A percentile compares a stretch with the other conserved stretches of the same genome.
Conservation (phyloP, 352 stramenopile species). For the Globisporangium uncinulatum region DNA sequence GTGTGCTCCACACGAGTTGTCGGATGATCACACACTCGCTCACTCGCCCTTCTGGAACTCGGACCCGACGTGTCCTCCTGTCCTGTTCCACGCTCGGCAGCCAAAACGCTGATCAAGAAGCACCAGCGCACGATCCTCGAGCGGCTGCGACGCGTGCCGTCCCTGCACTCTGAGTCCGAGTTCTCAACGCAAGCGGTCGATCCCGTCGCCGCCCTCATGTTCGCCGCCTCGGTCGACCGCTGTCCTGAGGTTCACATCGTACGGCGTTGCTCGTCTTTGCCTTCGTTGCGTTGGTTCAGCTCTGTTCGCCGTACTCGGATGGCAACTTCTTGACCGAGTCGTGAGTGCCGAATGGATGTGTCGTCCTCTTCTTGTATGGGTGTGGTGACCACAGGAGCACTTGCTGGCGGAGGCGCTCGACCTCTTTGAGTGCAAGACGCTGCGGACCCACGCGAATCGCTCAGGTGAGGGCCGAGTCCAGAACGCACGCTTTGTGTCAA, state of each 20-base stretch:
- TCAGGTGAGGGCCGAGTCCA: constrained; percentile 24
- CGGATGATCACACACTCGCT: too few species aligned
- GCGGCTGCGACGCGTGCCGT: constrained; percentile 26
- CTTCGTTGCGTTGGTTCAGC: not conserved
- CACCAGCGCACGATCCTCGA: constrained; percentile 39
- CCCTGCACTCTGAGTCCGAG: constrained; percentile 37
- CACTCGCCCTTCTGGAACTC: too few species aligned
- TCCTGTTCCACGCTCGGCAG: constrained; percentile 11
- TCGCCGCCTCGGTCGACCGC: constrained; percentile 45
- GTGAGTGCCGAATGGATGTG: too few species aligned
- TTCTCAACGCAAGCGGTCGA: constrained; percentile 47
- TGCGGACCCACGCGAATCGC: constrained; percentile 40
- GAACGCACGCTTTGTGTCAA: not conserved
- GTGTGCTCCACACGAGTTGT: too few species aligned
- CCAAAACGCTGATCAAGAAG: constrained; percentile 44
- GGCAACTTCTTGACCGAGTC: too few species aligned
- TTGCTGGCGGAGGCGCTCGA: constrained; percentile 51
- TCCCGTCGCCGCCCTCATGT: constrained; percentile 60
- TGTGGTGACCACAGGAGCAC: constrained; percentile 29
- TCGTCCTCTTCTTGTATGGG: not conserved
- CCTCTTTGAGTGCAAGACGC: constrained; percentile 34
- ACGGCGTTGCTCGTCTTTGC: not conserved
- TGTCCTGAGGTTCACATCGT: constrained; percentile 62
- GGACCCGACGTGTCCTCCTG: too few species aligned
- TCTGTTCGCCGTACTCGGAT: not conserved